phyloP scores from a whole-genome alignment of 116 monocot genomes.

The Posidonia oceanica region DNA sequence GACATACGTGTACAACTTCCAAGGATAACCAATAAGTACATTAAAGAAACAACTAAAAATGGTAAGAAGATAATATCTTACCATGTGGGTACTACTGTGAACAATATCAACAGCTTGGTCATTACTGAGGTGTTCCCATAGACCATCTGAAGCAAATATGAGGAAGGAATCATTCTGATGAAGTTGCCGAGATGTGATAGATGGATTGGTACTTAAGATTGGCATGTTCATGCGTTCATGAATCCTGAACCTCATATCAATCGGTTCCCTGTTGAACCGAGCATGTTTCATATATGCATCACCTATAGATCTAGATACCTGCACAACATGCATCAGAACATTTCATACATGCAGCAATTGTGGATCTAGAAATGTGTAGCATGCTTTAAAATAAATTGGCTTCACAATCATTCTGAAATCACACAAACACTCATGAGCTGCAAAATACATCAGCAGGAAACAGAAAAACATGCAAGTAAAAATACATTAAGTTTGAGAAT shows the following conservation, averaged over 20 bases:
- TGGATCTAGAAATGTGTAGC: no score
- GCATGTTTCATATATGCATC: constrained; percentile 32
- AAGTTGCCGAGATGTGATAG: constrained; percentile 14
- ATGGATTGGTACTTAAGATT: constrained; percentile 23
- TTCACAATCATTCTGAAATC: no score
- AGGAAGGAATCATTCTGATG: constrained; percentile 22
- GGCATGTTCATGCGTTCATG: constrained; percentile 19
- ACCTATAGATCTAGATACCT: constrained; percentile 33
- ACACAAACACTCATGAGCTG: no score
- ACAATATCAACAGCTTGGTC: constrained; percentile 32
- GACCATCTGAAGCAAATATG: constrained; percentile 34
- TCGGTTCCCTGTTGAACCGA: constrained; percentile 24
- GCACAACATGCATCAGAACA: neutral
- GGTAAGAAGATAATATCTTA: constrained; percentile 3
- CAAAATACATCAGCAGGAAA: no score
- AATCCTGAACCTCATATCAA: constrained; percentile 20
- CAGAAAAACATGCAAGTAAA: no score
- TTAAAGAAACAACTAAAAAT: neutral
- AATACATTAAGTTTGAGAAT: no score
- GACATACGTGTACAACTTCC: neutral
- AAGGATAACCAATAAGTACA: no score
- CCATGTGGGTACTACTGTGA: constrained; percentile 14
- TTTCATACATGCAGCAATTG: neutral
- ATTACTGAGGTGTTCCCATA: constrained; percentile 34
- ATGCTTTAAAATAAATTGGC: no score